phyloP scores from a whole-genome alignment of 2,329 filamentous ascomycete species.

The Chrysoporthe puriensis region DNA sequence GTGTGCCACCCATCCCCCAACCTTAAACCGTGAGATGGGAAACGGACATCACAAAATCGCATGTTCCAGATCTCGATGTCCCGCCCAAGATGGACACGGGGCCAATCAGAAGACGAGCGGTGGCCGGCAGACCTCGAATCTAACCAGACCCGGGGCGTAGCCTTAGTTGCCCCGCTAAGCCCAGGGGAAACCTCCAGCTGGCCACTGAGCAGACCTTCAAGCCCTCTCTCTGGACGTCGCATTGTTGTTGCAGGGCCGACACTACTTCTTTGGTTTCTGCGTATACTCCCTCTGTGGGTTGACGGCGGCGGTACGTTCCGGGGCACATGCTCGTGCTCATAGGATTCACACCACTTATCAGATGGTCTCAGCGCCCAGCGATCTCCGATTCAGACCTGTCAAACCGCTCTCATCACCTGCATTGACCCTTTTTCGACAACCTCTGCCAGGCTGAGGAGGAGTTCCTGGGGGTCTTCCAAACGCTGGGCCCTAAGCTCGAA shows the following conservation, averaged over 20 bases:
- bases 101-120: background rate
- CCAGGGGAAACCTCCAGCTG: background rate
- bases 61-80: constrained; percentile 12
- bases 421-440: background rate
- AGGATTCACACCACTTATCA: background rate
- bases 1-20: background rate
- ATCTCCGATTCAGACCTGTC: background rate
- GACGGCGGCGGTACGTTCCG: background rate
- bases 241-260: background rate
- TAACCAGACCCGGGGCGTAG: background rate
- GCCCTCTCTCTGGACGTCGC: background rate
- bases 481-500: background rate
- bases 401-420: background rate
- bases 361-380: background rate
- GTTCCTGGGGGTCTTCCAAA: background rate
- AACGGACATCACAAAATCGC: constrained; percentile 1
- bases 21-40: background rate
- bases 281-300: background rate
- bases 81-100: background rate
- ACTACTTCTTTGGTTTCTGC: background rate
- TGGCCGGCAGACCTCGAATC: background rate
- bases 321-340: background rate
- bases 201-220: background rate
- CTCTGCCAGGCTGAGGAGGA: background rate
- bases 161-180: background rate